Conservation (phyloP, 345 rosid species). For the Linum trigynum region DNA sequence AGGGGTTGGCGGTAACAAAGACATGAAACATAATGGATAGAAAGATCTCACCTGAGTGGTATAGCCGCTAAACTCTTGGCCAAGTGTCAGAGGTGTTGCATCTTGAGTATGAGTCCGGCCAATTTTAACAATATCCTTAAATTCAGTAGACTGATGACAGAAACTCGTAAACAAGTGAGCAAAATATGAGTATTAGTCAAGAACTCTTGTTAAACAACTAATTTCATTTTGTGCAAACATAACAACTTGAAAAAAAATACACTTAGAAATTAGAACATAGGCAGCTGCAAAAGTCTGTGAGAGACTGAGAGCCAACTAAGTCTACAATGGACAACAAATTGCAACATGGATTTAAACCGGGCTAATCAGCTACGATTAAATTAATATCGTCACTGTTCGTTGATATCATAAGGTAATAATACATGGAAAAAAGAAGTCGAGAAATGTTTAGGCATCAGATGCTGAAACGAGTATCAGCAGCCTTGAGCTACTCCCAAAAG, state of each 20-base stretch:
- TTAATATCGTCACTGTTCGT: not conserved
- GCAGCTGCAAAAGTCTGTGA: too few species aligned
- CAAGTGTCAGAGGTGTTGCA: conserved; percentile 95
- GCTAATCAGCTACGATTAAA: not conserved
- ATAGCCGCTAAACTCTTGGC: conserved; percentile 98
- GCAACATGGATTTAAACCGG: not conserved
- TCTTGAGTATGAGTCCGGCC: conserved; percentile 98
- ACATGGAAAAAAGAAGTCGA: too few species aligned
- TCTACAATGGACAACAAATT: too few species aligned
- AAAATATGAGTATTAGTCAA: not conserved
- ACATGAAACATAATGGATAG: not conserved
- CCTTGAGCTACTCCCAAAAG: too few species aligned
- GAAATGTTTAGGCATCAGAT: too few species aligned
- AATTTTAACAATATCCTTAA: conserved; percentile 83
- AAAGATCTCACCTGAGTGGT: conserved; percentile 59
- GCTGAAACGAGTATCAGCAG: too few species aligned
- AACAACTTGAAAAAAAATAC: too few species aligned
- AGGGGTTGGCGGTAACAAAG: not conserved
- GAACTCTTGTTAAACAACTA: too few species aligned
- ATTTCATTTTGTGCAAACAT: too few species aligned
- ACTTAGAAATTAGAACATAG: too few species aligned
- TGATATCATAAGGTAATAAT: not conserved
- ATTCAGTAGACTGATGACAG: conserved; percentile 51
- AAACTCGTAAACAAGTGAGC: not conserved
- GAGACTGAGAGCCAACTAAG: too few species aligned